Evolutionary conservation across 2,329 filamentous ascomycete species (phyloP).

Genomic region (Xylariaceae sp.): DNA sequence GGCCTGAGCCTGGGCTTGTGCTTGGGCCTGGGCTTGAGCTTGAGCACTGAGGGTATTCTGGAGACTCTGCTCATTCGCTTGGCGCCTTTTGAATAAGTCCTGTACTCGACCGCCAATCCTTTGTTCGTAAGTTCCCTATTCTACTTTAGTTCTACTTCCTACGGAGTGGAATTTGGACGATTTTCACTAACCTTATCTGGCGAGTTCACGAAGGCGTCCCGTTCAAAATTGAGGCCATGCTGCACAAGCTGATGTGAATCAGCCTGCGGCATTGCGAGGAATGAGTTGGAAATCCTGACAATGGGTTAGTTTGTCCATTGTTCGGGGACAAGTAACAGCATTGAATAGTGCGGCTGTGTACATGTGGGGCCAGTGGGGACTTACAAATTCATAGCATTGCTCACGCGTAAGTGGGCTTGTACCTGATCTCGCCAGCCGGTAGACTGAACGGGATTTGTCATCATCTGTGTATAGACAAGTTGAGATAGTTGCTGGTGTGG

Average conservation of each 20-base stretch:
- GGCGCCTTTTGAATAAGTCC: conserved; percentile 55
- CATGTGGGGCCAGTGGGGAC: conserved; percentile 11
- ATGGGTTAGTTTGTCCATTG: conserved; percentile 14
- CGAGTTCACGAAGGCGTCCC: conserved; percentile 49
- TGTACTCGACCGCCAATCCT: conserved; percentile 48
- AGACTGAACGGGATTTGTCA: conserved; percentile 27
- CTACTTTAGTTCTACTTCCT: conserved; percentile 16
- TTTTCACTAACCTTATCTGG: conserved; percentile 50
- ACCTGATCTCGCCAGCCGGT: conserved; percentile 41
- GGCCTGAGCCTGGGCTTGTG: conserved; percentile 43
- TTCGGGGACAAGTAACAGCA: not conserved
- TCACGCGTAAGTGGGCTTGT: conserved; percentile 36
- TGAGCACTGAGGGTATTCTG: conserved; percentile 54
- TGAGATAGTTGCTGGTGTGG: conserved; percentile 44
- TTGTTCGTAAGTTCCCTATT: conserved; percentile 54
- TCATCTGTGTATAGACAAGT: conserved; percentile 42
- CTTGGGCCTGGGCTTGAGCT: conserved; percentile 43
- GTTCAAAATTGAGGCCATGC: conserved; percentile 51
- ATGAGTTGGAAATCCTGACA: conserved; percentile 54
- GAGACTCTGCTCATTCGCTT: conserved; percentile 52
- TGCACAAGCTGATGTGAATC: conserved; percentile 47
- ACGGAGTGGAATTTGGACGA: not conserved
- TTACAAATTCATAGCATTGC: conserved; percentile 42
- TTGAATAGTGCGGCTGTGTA: not conserved
- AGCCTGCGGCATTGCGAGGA: conserved; percentile 47